These are phyloP conservation scores for Psilocybe mexicana DNA, from an alignment of 1,284 basidiomycete species.

Conservation along the genomic window DNA sequence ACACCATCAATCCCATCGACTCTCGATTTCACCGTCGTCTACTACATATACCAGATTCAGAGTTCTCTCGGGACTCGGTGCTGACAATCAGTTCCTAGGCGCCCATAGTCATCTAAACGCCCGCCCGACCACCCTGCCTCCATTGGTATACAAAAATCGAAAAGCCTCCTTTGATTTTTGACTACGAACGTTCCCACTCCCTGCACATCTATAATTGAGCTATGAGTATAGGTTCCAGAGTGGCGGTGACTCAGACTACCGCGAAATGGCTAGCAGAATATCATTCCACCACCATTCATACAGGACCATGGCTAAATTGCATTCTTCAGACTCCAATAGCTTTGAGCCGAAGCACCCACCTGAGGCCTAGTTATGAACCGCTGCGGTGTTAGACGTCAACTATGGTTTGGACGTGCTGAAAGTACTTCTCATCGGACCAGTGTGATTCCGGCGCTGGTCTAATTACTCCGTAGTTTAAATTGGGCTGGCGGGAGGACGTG, in stretches of 20 bases:
- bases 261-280: neutral
- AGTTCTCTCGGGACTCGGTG: neutral
- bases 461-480: neutral
- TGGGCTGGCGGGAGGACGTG: too few relatives aligned
- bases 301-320: neutral
- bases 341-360: neutral
- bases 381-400: neutral
- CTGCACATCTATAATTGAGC: neutral
- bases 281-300: neutral
- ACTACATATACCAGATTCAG: too few relatives aligned
- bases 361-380: neutral
- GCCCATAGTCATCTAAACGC: neutral
- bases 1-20: too few relatives aligned
- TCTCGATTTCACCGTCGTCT: too few relatives aligned
- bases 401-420: neutral
- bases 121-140: neutral
- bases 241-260: neutral
- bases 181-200: neutral
- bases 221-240: neutral
- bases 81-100: neutral
- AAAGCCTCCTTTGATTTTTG: neutral
- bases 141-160: neutral
- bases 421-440: neutral
- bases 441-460: neutral
- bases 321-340: neutral